Percentiles rank a stretch among this genome's conserved stretches.
Conservation (phyloP, 495 filamentous ascomycete genomes). For the Amniculicola lignicola region DNA sequence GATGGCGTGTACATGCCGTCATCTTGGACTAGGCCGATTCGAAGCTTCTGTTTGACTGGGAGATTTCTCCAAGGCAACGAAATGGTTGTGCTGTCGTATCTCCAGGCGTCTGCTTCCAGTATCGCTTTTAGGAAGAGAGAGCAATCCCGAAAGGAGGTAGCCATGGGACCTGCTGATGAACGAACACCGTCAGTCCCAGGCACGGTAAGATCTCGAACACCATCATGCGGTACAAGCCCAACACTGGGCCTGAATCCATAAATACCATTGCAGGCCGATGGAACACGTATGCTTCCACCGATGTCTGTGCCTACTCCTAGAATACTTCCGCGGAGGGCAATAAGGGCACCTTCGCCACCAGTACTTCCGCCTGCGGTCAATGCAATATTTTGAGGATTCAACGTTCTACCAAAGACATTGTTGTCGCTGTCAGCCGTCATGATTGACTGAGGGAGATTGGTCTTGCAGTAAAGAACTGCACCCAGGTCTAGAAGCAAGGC, state of each 20-base stretch:
- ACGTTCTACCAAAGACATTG: slow-evolving; percentile 62
- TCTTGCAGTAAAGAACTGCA: slow-evolving; percentile 54
- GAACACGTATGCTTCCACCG: slow-evolving; percentile 37
- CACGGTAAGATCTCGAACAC: too few relatives aligned
- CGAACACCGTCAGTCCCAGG: too few relatives aligned
- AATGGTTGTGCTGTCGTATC: too few relatives aligned
- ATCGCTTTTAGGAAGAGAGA: too few relatives aligned
- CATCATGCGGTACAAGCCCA: neutral
- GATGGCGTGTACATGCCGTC: too few relatives aligned
- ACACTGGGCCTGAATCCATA: slow-evolving; percentile 26
- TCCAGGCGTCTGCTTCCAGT: too few relatives aligned
- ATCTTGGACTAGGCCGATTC: too few relatives aligned
- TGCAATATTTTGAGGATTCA: slow-evolving; percentile 59
- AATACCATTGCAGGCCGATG: slow-evolving; percentile 33
- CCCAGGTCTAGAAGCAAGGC: slow-evolving; percentile 44
- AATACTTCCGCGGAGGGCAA: slow-evolving; percentile 45
- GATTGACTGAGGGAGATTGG: slow-evolving; percentile 56
- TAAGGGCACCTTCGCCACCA: slow-evolving; percentile 56
- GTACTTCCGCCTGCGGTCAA: slow-evolving; percentile 63
- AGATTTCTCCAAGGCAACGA: too few relatives aligned
- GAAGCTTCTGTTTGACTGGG: too few relatives aligned
- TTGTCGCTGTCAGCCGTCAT: slow-evolving; percentile 47
- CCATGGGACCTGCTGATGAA: too few relatives aligned
- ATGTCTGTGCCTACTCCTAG: slow-evolving; percentile 43
- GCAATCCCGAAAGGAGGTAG: too few relatives aligned